Conservation (phyloP, 148 eudicot genomes). For the Polygonum maritimum region DNA sequence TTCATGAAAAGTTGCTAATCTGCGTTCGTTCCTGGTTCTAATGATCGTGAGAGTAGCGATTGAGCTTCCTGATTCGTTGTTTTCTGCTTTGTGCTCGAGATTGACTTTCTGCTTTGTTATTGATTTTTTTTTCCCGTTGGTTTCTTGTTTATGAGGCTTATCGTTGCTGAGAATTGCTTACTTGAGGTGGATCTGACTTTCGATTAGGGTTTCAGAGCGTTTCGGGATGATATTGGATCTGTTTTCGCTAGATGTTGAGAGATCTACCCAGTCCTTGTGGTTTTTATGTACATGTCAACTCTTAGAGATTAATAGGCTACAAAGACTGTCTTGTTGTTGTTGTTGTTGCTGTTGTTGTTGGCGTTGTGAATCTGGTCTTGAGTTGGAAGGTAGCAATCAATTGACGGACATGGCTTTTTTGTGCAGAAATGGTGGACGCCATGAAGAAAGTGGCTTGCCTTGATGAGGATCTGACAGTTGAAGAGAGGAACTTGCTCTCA, state of each 20-base stretch:
- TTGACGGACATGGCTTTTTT: neutral
- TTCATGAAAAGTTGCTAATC: neutral
- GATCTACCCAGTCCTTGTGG: neutral
- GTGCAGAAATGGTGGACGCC: conserved; percentile 6
- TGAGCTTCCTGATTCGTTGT: neutral
- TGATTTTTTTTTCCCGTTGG: neutral
- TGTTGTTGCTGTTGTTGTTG: neutral
- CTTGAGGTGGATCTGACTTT: neutral
- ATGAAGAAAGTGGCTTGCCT: conserved; percentile 10
- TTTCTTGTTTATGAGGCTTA: neutral
- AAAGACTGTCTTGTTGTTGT: neutral
- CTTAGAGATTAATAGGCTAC: neutral
- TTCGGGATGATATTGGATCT: neutral
- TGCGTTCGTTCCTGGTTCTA: neutral
- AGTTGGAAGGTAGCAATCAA: neutral
- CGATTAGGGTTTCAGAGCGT: neutral
- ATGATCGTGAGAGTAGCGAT: neutral
- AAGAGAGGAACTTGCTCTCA: conserved; percentile 32
- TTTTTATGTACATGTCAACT: neutral
- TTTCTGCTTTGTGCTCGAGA: neutral
- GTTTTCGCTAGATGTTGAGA: neutral
- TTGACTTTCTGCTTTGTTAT: neutral
- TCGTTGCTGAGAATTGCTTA: neutral
- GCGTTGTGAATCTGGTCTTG: neutral
- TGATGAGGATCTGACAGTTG: conserved; percentile 28